These are phyloP conservation scores for Luzula sylvatica DNA, from an alignment of 176 grass and related monocot species.

Conservation along the genomic window DNA sequence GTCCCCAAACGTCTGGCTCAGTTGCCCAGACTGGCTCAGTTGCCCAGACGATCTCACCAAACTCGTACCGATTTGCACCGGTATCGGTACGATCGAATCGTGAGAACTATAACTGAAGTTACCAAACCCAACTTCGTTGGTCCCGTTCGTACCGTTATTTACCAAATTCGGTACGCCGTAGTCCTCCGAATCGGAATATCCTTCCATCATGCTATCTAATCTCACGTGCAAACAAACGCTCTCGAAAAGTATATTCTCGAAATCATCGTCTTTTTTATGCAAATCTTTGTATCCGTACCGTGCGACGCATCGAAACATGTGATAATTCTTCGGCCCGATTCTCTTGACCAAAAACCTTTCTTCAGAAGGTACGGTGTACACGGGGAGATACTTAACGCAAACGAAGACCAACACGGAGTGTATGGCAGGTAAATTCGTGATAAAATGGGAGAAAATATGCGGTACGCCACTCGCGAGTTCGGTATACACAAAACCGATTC, in stretches of 20 bases:
- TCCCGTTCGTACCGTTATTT: constrained; percentile 21
- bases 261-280: constrained; percentile 89
- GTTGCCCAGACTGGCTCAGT: constrained; percentile 27
- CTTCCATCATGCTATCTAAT: constrained; percentile 96
- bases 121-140: constrained; percentile 34
- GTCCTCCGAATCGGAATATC: constrained; percentile 71
- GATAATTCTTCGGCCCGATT: constrained; percentile 89
- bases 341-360: constrained; percentile 73
- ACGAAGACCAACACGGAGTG: constrained; percentile 90
- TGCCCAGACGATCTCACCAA: constrained; percentile 22
- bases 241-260: constrained; percentile 76
- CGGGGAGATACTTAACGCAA: constrained; percentile 92
- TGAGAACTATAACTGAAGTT: constrained; percentile 52
- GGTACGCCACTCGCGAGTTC: constrained; percentile 94
- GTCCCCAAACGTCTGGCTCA: constrained; percentile 34
- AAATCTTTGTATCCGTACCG: constrained; percentile 93
- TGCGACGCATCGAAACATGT: constrained; percentile 83
- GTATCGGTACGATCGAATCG: constrained; percentile 54
- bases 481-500: constrained; percentile 89
- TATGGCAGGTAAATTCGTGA: constrained; percentile 94
- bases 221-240: constrained; percentile 46
- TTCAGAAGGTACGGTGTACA: constrained; percentile 80
- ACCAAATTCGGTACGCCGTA: constrained; percentile 34
- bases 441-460: constrained; percentile 92
- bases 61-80: constrained; percentile 18